phyloP scores from a whole-genome alignment of 805 yeast genomes.

The Komagataella populi region DNA sequence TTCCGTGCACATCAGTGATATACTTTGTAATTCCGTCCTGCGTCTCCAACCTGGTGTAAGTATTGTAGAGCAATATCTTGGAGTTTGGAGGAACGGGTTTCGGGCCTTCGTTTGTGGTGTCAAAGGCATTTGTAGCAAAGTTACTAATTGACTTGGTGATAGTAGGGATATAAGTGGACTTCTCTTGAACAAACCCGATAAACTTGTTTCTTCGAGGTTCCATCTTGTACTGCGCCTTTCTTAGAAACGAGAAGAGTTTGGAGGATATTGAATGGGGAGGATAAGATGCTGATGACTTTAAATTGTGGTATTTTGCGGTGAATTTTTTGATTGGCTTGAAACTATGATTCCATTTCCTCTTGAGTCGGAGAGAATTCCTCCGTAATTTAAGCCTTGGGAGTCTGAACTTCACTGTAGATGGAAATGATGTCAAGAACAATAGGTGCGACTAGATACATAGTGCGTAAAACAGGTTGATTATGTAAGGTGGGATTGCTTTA shows the following conservation, averaged over 20 bases:
- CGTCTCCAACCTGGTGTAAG: constrained; percentile 26
- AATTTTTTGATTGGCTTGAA: neutral
- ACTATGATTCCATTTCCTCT: neutral
- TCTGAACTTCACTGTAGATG: neutral
- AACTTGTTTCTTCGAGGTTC: constrained; percentile 22
- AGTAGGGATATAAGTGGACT: constrained; percentile 31
- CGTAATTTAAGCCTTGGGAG: neutral
- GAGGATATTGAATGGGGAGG: neutral
- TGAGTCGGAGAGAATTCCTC: neutral
- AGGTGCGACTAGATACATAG: too few species aligned
- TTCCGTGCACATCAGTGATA: constrained; percentile 58
- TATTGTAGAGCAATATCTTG: constrained; percentile 43
- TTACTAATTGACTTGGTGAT: constrained; percentile 23
- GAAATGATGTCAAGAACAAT: neutral
- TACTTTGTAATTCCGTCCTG: constrained; percentile 19
- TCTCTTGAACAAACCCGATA: constrained; percentile 31
- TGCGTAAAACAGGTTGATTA: neutral
- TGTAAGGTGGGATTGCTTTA: too few species aligned
- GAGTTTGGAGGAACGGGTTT: constrained; percentile 38
- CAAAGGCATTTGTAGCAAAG: constrained; percentile 6
- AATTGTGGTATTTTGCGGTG: neutral
- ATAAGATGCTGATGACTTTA: neutral
- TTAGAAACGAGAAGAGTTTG: neutral
- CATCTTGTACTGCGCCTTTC: neutral
- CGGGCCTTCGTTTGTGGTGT: constrained; percentile 5